A percentile compares a stretch with the other conserved stretches of the same genome.
phyloP scores from a whole-genome alignment of 768 basidiomycete genomes.

The Tricholoma sp. region DNA sequence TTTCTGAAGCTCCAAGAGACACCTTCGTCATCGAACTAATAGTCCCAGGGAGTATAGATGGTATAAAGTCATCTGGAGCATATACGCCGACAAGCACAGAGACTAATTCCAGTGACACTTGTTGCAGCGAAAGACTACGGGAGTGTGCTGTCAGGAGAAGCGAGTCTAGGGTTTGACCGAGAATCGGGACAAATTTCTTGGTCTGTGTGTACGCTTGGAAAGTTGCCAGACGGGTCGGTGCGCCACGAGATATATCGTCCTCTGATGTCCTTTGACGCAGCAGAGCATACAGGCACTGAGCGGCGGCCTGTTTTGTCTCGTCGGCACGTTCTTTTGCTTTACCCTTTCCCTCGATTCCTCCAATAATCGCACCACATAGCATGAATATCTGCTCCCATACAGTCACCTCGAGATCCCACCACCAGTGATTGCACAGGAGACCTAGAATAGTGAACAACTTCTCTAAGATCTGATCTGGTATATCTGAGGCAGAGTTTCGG shows the following conservation, averaged over 20 bases:
- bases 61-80: constrained; percentile 47
- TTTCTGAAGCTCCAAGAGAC: constrained; percentile 47
- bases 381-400: constrained; percentile 87
- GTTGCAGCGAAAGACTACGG: constrained; percentile 55
- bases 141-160: constrained; percentile 60
- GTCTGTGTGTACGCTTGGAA: constrained; percentile 42
- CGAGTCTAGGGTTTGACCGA: constrained; percentile 79
- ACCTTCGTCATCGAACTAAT: constrained; percentile 74
- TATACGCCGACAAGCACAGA: constrained; percentile 51
- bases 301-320: constrained; percentile 77
- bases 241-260: constrained; percentile 26
- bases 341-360: constrained; percentile 62
- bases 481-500: constrained; percentile 59
- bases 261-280: constrained; percentile 46
- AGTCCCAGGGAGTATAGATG: constrained; percentile 79
- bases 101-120: constrained; percentile 54
- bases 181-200: constrained; percentile 59
- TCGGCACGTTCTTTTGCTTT: constrained; percentile 69
- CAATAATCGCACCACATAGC: constrained; percentile 61
- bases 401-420: constrained; percentile 72
- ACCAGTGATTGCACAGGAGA: constrained; percentile 68
- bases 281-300: constrained; percentile 58
- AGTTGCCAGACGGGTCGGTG: constrained; percentile 23
- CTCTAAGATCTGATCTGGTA: constrained; percentile 81
- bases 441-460: constrained; percentile 56